Base-by-base conservation (phyloP, 2,329 filamentous ascomycete species). In the Bertia moriformis region DNA sequence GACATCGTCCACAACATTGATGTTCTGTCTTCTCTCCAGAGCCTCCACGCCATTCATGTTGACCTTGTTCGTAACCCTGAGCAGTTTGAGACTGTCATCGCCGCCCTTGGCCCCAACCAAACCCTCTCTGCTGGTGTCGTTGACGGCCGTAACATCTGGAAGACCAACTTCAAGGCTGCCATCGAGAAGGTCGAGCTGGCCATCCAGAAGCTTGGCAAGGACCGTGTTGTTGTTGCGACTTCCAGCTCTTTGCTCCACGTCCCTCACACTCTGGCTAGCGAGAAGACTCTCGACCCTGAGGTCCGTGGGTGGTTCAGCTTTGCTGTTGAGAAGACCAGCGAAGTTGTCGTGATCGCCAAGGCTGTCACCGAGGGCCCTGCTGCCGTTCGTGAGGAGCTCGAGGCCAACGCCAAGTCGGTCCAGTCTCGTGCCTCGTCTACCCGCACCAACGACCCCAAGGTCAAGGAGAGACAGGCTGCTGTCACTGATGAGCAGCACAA, bases 121-220 rank as follows among this genome's bases (percentile, higher is more conserved):
- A 65, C 87, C 51, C 80, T 98, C 49, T 98, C 91, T 49, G 83
- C 79, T 48, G 91, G 91, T 85, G 83, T 98, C 52, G 91, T 98
- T 50, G 88, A 98, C 55, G 91, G 91, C 55, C 87, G 91, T 57
- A 98, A 98, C 77, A 96, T 98, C 73, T 98, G 91, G 91, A 98
- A 98, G 84, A 95, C 87, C 67, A 93, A 96, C 80, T 83, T 95
- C 70, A 83, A 93, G 77, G 78, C 77, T 54, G 87, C 91, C 56
- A 93, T 98, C 48, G 88, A 91, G 71, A 76, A 69, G 47, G 82
- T 91, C 45, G 86, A 96, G 77, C 70, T 76, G 43, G 91, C 89
- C 48, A 70, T 96, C 54, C 85, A 95, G 71, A 75, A 93, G 71
- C 78, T 98, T 46, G 89, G 91, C 68, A 89, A 94, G 74, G 88